Conservation (phyloP, 495 filamentous ascomycete genomes). For the Platismatia glauca region DNA sequence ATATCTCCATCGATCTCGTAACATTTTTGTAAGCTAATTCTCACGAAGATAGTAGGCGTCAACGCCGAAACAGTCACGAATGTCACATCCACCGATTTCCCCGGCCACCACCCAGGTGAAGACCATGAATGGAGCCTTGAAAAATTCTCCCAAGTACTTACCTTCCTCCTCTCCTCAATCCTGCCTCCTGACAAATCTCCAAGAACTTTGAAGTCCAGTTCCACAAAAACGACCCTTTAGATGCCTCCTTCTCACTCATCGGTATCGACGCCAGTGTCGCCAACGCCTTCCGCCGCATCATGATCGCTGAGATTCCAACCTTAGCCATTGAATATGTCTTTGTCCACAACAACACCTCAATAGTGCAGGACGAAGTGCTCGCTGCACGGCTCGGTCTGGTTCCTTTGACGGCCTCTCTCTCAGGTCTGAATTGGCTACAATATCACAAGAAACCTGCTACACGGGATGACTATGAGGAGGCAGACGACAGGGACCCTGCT, state of each 20-base stretch:
- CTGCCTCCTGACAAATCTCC: conserved; percentile 15
- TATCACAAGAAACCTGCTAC: conserved; percentile 58
- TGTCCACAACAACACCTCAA: conserved; percentile 87
- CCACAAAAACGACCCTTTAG: conserved; percentile 65
- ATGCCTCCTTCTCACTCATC: conserved; percentile 81
- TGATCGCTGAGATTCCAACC: conserved; percentile 89
- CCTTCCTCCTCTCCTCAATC: neutral
- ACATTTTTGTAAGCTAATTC: neutral
- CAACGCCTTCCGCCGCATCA: conserved; percentile 95
- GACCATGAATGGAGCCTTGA: conserved; percentile 80
- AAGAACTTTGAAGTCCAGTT: conserved; percentile 67
- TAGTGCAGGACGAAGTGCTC: conserved; percentile 96
- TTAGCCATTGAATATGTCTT: conserved; percentile 90
- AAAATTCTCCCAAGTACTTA: conserved; percentile 52
- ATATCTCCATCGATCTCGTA: conserved; percentile 21
- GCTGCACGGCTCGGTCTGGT: conserved; percentile 81
- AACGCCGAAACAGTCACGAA: conserved; percentile 82
- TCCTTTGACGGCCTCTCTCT: conserved; percentile 68
- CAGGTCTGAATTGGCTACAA: conserved; percentile 68
- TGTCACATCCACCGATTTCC: conserved; percentile 81
- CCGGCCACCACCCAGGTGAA: conserved; percentile 82
- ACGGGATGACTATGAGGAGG: conserved; percentile 6
- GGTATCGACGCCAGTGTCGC: conserved; percentile 87
- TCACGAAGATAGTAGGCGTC: conserved; percentile 65
- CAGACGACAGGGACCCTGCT: conserved; percentile 39